Base-by-base conservation (phyloP, 148 eudicot genomes). In the Cornus florida region DNA sequence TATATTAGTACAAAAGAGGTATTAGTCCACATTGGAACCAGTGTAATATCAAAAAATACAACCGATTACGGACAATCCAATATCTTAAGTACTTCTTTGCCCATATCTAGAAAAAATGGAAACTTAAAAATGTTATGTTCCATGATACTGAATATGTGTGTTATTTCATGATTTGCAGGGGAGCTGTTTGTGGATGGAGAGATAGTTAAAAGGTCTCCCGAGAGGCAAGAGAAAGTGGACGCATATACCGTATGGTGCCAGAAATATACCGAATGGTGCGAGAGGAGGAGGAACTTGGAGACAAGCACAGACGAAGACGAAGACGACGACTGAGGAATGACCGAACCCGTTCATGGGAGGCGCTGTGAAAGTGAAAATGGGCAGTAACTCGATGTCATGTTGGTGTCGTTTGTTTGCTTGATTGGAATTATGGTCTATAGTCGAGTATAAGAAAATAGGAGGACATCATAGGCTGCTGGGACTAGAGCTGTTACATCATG, bases 181-280 rank as follows among this genome's bases (percentile, higher is more conserved):
- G 99, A 96, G 88, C 89, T 96, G 60, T 88, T 84, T 74, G 99
- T 96, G 57, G 91, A 96, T 76, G 99, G 99, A 28, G 98, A 93
- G 85, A 96, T 96, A 10, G 99, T 96, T 5, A 91, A 96, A 82
- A 90, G 99, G 81, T 70, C 97, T 53, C 99, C 98, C 10, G 99
- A 93, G 82, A 91, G 99, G 80, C 97, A 96, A 75, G 91, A 90
- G 90, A 93, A 98, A 85, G 97, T 96, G 70, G 94, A 93, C 82
- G 98, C 99, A 6, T 92, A 32, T 28, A 28, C 28, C 1, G 28
- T 0, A 28, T 28, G 28, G 28, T 28, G 28, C 94, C 98, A 28
- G 91, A 88, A 77, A 92, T 28, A 1, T 28, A 28, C 28, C 28
- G 28, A 28, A 28, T 28, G 0, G 28, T 28, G 28, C 28, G 1